Evolutionary conservation across 805 yeast genomes (phyloP).

Genomic region (Saccharomycopsis vini): DNA sequence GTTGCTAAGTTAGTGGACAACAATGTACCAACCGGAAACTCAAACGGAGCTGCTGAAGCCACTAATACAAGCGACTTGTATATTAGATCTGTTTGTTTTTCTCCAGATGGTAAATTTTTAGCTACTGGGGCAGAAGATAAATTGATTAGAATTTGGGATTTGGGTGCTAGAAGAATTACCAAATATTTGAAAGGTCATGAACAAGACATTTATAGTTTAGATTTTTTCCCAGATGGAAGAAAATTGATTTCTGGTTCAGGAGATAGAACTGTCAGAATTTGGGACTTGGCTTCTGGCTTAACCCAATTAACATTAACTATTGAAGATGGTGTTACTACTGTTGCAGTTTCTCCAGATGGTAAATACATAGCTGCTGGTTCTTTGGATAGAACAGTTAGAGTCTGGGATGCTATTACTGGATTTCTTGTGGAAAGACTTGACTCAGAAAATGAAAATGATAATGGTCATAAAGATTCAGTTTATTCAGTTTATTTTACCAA

Average conservation of each 20-base stretch:
- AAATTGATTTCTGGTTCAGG: slow-evolving; percentile 93
- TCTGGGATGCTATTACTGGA: slow-evolving; percentile 94
- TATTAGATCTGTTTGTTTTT: slow-evolving; percentile 91
- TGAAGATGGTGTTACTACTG: slow-evolving; percentile 98
- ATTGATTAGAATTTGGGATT: slow-evolving; percentile 92
- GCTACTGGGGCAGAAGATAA: slow-evolving; percentile 82
- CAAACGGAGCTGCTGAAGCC: slow-evolving; percentile 5
- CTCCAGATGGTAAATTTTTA: slow-evolving; percentile 77
- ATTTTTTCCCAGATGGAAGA: slow-evolving; percentile 89
- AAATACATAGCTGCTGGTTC: slow-evolving; percentile 93
- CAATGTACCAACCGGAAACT: neutral
- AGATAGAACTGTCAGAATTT: slow-evolving; percentile 89
- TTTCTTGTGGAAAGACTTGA: slow-evolving; percentile 88
- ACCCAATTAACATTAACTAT: slow-evolving; percentile 82
- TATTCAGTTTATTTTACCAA: slow-evolving; percentile 91
- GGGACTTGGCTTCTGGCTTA: slow-evolving; percentile 89
- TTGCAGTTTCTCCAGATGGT: slow-evolving; percentile 95
- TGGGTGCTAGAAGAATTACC: slow-evolving; percentile 74
- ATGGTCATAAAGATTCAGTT: slow-evolving; percentile 94
- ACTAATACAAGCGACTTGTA: slow-evolving; percentile 68
- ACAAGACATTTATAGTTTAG: slow-evolving; percentile 94
- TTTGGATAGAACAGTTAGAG: slow-evolving; percentile 88
- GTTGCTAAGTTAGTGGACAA: slow-evolving; percentile 85
- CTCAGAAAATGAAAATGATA: slow-evolving; percentile 77
- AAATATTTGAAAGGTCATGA: slow-evolving; percentile 89